Conservation (phyloP, 768 basidiomycete genomes). For the Fomitopsis serialis region DNA sequence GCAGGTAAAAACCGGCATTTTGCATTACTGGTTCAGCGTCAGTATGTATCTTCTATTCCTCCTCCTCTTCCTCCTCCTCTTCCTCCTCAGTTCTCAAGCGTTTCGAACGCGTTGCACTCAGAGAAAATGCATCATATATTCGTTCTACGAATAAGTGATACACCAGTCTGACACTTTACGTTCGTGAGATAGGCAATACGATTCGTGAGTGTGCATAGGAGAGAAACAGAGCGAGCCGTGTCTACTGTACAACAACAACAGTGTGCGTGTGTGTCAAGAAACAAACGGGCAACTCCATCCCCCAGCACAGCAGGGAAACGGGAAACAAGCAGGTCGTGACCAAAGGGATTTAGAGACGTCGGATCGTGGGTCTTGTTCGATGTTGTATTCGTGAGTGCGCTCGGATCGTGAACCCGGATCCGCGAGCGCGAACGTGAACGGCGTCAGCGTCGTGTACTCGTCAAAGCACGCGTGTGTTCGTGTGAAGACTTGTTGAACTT, state of each 20-base stretch:
- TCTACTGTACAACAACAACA: constrained; percentile 11
- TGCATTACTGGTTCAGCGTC: no score
- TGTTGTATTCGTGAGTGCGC: neutral
- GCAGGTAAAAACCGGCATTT: no score
- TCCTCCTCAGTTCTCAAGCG: no score
- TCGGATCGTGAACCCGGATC: constrained; percentile 4
- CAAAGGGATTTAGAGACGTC: neutral
- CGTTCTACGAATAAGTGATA: constrained; percentile 16
- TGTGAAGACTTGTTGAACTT: neutral
- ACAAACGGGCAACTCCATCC: constrained; percentile 8
- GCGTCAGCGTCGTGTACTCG: constrained; percentile 6
- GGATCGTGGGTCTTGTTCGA: neutral
- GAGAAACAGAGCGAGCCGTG: constrained; percentile 10
- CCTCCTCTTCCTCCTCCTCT: no score
- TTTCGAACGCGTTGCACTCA: neutral
- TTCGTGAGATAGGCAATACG: neutral
- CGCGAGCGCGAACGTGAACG: constrained; percentile 1
- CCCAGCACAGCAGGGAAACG: constrained; percentile 3
- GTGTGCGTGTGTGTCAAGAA: constrained; percentile 9
- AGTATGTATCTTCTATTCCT: no score
- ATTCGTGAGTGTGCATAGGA: constrained; percentile 15
- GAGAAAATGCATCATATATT: constrained; percentile 11
- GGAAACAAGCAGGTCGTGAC: neutral
- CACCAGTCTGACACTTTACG: constrained; percentile 2
- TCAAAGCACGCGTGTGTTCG: constrained; percentile 5